Evolutionary conservation across 805 yeast species (phyloP).

Genomic region (Sungouiella blattae): DNA sequence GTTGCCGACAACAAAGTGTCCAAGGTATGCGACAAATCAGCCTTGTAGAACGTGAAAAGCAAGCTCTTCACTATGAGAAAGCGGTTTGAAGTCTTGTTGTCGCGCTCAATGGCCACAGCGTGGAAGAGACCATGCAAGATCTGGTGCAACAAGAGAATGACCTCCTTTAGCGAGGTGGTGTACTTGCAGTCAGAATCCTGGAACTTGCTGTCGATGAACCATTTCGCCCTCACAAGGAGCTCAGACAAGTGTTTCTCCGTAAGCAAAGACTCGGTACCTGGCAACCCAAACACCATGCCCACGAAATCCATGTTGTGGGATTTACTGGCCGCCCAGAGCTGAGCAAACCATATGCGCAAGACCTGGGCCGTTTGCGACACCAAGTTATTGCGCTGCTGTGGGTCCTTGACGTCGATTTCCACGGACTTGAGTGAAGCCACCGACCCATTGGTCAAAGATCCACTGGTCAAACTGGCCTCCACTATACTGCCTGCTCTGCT

Average conservation of each 20-base stretch:
- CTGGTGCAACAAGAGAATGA: slow-evolving; percentile 23
- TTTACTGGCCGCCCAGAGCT: slow-evolving; percentile 9
- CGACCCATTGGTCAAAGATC: too few species aligned
- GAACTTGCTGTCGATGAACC: slow-evolving; percentile 15
- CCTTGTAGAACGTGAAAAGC: slow-evolving; percentile 21
- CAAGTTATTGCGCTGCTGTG: slow-evolving; percentile 4
- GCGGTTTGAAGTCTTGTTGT: slow-evolving; percentile 11
- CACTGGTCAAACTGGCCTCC: too few species aligned
- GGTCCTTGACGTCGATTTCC: not conserved
- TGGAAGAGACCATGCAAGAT: slow-evolving; percentile 20
- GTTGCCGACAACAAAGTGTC: slow-evolving; percentile 15
- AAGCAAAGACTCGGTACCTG: slow-evolving; percentile 14
- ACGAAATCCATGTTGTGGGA: slow-evolving; percentile 9
- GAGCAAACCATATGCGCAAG: slow-evolving; percentile 21
- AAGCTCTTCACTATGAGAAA: slow-evolving; percentile 19
- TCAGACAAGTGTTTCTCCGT: slow-evolving; percentile 12
- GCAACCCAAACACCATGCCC: slow-evolving; percentile 17
- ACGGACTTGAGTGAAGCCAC: too few species aligned
- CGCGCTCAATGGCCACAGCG: slow-evolving; percentile 13
- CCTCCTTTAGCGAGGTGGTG: slow-evolving; percentile 23
- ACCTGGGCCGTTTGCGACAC: slow-evolving; percentile 17
- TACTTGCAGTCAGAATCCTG: slow-evolving; percentile 7
- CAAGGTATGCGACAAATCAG: slow-evolving; percentile 19
- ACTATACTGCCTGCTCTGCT: too few species aligned
- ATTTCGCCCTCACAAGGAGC: slow-evolving; percentile 17